phyloP scores from a whole-genome alignment of 768 basidiomycete genomes.

The Rhodocollybia butyracea region DNA sequence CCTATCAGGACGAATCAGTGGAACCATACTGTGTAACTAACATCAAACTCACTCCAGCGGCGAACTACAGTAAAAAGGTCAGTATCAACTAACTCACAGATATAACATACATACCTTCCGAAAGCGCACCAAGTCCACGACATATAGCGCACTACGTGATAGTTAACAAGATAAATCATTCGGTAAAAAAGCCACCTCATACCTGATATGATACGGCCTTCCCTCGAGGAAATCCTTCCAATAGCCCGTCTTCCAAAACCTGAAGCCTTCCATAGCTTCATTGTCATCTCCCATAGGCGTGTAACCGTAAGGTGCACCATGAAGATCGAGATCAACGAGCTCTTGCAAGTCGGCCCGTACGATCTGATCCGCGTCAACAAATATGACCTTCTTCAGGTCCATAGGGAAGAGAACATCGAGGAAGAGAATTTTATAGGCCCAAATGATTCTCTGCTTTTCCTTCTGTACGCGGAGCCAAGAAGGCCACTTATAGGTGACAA shows the following conservation, averaged over 20 bases:
- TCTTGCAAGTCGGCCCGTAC: constrained; percentile 95
- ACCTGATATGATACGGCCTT: constrained; percentile 94
- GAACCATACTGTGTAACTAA: neutral
- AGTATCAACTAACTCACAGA: neutral
- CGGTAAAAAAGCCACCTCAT: neutral
- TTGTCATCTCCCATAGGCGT: constrained; percentile 98
- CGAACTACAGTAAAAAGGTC: constrained; percentile 31
- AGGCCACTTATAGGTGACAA: constrained; percentile 99
- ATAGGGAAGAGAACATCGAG: constrained; percentile 98
- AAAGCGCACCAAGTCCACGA: constrained; percentile 93
- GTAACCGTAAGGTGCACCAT: constrained; percentile 93
- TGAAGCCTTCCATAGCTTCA: constrained; percentile 92
- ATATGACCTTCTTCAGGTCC: constrained; percentile 98
- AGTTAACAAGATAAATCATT: neutral
- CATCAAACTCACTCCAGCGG: constrained; percentile 44
- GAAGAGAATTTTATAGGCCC: constrained; percentile 99
- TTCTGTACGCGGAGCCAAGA: constrained; percentile 96
- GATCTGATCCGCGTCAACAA: constrained; percentile 97
- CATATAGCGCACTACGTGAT: constrained; percentile 79
- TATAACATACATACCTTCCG: constrained; percentile 59
- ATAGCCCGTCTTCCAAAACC: constrained; percentile 98
- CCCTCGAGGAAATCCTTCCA: constrained; percentile 88
- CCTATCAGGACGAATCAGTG: constrained; percentile 38
- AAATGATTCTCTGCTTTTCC: constrained; percentile 97
- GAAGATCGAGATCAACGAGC: constrained; percentile 87